Base-by-base conservation (phyloP, 2,329 filamentous ascomycete species). In the Fusarium coicis region DNA sequence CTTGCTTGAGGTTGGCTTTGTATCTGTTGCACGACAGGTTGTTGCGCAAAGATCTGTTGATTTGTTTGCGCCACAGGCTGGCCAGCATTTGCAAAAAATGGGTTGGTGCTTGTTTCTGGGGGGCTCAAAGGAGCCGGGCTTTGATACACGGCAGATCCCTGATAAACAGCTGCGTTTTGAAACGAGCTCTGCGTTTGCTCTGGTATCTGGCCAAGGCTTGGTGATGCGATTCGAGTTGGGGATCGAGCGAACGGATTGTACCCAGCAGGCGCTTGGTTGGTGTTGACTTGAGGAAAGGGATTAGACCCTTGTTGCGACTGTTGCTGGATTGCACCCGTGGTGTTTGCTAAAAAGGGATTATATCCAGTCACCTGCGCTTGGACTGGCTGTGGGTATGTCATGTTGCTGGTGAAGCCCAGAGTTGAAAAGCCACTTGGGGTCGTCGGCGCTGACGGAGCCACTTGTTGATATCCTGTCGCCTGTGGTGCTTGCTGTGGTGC, bases 201-300 rank as follows among this genome's bases (percentile, higher is more conserved):
- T 0, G 86, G 86, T 43, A 89, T 89, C 73, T 88, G 87, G 4
- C 83, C 84, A 7, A 88, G 81, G 10, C 81, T 79, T 18, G 86
- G 86, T 15, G 86, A 87, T 47, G 86, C 86, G 54, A 88, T 85
- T 68, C 84, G 79, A 6, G 84, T 87, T 8, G 86, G 87, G 19
- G 87, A 87, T 55, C 85, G 81, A 2, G 83, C 78, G 73, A 87
- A 88, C 1, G 87, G 87, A 63, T 88, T 88, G 74, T 82, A 85
- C 8, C 79, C 80, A 44, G 63, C 66, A n/a, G 80, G 77, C 15
- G 77, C 61, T n/a, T 79, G 77, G 9, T 79, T 76, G 7, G 84
- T 84, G 62, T 84, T 86, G 9, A 86, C 70, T 10, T 84, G 78
- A 39, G 87, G 76, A 28, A 62, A 68, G 21, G 63, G 37, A 16